phyloP scores from a whole-genome alignment of 2,329 filamentous ascomycete genomes.

The Fusarium poae region DNA sequence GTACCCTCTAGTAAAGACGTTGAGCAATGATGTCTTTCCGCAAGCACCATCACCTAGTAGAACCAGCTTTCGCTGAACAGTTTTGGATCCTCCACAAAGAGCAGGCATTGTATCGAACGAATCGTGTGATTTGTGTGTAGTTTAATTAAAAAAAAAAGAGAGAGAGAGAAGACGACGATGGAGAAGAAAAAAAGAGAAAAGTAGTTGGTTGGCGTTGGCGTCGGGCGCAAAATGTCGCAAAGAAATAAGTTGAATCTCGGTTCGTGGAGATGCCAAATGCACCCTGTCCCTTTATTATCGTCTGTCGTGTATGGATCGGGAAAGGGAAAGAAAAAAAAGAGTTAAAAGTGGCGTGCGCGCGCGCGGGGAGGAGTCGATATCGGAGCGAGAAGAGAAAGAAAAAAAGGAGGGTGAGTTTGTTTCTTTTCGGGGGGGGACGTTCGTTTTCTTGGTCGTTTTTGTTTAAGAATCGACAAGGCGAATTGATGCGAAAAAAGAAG shows the following conservation, averaged over 20 bases:
- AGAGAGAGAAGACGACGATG: neutral
- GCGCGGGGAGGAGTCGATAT: conserved; percentile 22
- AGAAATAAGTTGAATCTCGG: conserved; percentile 36
- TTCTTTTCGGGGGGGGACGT: neutral
- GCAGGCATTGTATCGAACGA: conserved; percentile 46
- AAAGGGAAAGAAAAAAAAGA: no score
- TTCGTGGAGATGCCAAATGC: conserved; percentile 23
- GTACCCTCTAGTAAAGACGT: conserved; percentile 98
- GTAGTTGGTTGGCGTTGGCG: conserved; percentile 5
- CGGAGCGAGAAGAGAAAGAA: neutral
- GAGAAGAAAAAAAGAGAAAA: neutral
- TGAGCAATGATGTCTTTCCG: conserved; percentile 96
- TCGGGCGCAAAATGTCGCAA: conserved; percentile 1
- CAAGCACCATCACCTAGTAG: conserved; percentile 94
- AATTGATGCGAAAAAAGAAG: conserved; percentile 3
- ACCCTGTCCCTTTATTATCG: conserved; percentile 7
- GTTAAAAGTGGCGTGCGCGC: conserved; percentile 28
- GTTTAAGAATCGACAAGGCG: neutral
- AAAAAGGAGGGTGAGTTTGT: neutral
- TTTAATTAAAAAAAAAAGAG: neutral
- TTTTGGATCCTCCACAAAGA: conserved; percentile 80
- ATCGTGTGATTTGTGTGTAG: conserved; percentile 16
- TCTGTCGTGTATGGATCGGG: neutral
- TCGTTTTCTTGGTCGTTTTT: neutral
- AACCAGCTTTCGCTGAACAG: conserved; percentile 95